Evolutionary conservation across 2,329 filamentous ascomycete genomes (phyloP), one percentile per base, ranked within the genome.

Genomic region (Graphilbum sp.): DNA sequence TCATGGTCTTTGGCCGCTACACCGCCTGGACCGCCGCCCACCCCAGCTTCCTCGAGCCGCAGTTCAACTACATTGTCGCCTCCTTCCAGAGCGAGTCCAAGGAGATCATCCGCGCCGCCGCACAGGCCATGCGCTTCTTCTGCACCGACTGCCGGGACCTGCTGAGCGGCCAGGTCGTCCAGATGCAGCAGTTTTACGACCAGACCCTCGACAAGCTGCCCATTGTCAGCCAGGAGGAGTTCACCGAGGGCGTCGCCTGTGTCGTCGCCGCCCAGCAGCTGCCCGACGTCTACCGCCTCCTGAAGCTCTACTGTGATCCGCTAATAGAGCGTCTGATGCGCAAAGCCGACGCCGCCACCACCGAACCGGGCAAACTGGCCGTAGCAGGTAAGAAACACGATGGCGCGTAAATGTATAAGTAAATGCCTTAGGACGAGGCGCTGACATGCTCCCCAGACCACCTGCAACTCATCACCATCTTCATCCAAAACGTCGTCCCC

Each of bases 1-100:
- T 96, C 51, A 95, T 98, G 86, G 87, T 92, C 3, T 71, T 98
- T 18, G 90, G 86, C 29, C 74, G 90, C 44, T 98, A 98, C 54
- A 98, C 92, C 0, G 88, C 96, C 57, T 98, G 90, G 90, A 98
- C 92, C 0, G 76, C 90, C 5, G 77, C 85, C 35, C 90, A 98
- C 52, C 84, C 88, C 0, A 85, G 95, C 41, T 93, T 88, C 34
- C 67, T 98, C 9, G 82, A 94, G 56, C 71, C 83, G 9, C 90
- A 98, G 57, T 82, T 98, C 53, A 86, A 85, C 51, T 98, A 93
- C 59, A 93, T 98, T 51, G 87, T 94, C 47, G 81, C 79, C 5
- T 90, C 87, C 0, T 98, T 98, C 60, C 72, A 84, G 46, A 83
- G 88, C 41, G 74, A 77, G 32, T 94, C 87, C 0, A 82, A 79